Conservation (phyloP, 2,329 filamentous ascomycete genomes). For the Botryotinia narcissicola region DNA sequence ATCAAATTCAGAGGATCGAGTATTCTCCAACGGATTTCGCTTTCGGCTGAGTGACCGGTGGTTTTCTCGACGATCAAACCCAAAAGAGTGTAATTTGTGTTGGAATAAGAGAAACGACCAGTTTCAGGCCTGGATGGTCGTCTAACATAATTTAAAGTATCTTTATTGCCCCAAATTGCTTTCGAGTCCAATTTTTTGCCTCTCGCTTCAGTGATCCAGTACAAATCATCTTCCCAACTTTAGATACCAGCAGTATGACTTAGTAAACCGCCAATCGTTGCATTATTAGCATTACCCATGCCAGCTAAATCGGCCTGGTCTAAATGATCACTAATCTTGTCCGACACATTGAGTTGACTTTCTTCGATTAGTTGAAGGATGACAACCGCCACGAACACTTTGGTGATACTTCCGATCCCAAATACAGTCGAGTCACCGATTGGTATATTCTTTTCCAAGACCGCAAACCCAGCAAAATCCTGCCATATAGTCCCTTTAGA, state of each 20-base stretch:
- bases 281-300: constrained; percentile 19
- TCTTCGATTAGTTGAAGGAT: constrained; percentile 25
- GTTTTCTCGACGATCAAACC: not conserved
- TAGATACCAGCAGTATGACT: constrained; percentile 23
- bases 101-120: not conserved
- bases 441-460: not conserved
- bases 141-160: constrained; percentile 23
- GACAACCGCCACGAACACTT: constrained; percentile 24
- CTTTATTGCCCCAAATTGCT: constrained; percentile 21
- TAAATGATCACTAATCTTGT: constrained; percentile 14
- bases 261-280: constrained; percentile 20
- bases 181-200: constrained; percentile 18
- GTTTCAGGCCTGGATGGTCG: not conserved
- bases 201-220: constrained; percentile 23
- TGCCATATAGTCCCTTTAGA: constrained; percentile 23
- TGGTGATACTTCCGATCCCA: constrained; percentile 28
- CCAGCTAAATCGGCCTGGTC: not conserved
- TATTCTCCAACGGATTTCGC: not conserved
- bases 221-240: constrained; percentile 25
- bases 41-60: not conserved
- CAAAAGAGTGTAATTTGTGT: not conserved
- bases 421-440: constrained; percentile 12
- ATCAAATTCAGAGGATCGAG: constrained; percentile 20
- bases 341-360: constrained; percentile 15
- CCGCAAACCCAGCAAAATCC: constrained; percentile 10